phyloP scores from a whole-genome alignment of 2,329 filamentous ascomycete species.

The Setomelanomma holmii region DNA sequence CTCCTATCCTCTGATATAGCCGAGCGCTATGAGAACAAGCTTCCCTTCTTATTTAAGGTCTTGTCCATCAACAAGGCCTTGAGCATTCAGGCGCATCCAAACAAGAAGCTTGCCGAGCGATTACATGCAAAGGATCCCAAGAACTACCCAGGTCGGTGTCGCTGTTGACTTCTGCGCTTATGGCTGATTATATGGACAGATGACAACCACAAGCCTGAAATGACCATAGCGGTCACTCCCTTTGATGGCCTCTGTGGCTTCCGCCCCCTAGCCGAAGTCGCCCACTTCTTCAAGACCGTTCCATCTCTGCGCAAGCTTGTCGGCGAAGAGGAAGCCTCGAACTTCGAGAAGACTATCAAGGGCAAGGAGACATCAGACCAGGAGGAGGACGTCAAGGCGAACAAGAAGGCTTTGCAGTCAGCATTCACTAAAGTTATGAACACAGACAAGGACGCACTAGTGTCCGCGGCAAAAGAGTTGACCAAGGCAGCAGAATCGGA shows the following conservation, averaged over 20 bases:
- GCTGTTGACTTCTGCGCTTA: neutral
- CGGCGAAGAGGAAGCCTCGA: constrained; percentile 55
- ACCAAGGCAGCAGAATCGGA: constrained; percentile 73
- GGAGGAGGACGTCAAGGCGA: constrained; percentile 57
- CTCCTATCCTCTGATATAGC: constrained; percentile 78
- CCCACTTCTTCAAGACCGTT: constrained; percentile 77
- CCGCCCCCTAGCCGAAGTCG: constrained; percentile 83
- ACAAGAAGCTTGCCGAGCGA: constrained; percentile 91
- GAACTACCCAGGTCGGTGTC: constrained; percentile 78
- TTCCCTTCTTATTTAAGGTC: constrained; percentile 98
- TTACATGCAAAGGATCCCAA: constrained; percentile 85
- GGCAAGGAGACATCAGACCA: constrained; percentile 60
- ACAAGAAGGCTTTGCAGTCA: constrained; percentile 79
- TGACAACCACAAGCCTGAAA: constrained; percentile 99
- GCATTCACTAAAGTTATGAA: constrained; percentile 84
- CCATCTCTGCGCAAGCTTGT: constrained; percentile 58
- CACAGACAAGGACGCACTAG: constrained; percentile 70
- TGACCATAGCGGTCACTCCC: constrained; percentile 96
- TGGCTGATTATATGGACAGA: constrained; percentile 52
- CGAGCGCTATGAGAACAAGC: constrained; percentile 77
- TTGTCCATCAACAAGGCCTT: constrained; percentile 94
- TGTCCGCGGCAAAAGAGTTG: constrained; percentile 70
- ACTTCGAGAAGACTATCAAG: constrained; percentile 57
- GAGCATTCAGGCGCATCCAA: constrained; percentile 95
- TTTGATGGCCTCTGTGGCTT: constrained; percentile 98